Conservation (phyloP, 768 basidiomycete genomes). For the Amanita rimosa region DNA sequence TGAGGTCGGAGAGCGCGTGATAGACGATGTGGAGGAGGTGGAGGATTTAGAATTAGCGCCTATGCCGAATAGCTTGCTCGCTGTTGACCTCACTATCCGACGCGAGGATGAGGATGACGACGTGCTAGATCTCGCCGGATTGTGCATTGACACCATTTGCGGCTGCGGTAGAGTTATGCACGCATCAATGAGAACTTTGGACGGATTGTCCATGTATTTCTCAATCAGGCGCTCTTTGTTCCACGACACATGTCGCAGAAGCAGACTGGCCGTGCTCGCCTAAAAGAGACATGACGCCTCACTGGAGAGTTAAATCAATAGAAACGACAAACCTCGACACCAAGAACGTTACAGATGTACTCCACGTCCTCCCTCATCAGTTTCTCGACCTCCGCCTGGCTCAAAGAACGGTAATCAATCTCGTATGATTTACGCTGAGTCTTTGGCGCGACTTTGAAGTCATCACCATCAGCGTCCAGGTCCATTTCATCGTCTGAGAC, state of each 20-base stretch:
- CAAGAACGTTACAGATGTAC: slow-evolving; percentile 81
- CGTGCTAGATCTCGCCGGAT: slow-evolving; percentile 6
- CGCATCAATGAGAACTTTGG: slow-evolving; percentile 58
- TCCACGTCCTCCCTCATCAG: slow-evolving; percentile 72
- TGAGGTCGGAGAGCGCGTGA: slow-evolving; percentile 14
- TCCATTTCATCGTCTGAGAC: slow-evolving; percentile 53
- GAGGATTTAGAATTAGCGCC: slow-evolving; percentile 18
- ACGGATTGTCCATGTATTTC: slow-evolving; percentile 91
- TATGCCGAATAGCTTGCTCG: slow-evolving; percentile 26
- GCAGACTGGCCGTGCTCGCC: slow-evolving; percentile 59
- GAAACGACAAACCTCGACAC: slow-evolving; percentile 64
- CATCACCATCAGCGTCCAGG: slow-evolving; percentile 53
- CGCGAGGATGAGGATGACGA: slow-evolving; percentile 16
- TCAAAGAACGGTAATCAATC: slow-evolving; percentile 72
- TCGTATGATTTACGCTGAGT: slow-evolving; percentile 66
- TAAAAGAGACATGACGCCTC: slow-evolving; percentile 15
- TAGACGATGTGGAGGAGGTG: slow-evolving; percentile 17
- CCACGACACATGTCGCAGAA: slow-evolving; percentile 83
- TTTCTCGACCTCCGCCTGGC: slow-evolving; percentile 61
- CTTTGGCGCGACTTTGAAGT: slow-evolving; percentile 47
- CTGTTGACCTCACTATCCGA: slow-evolving; percentile 23
- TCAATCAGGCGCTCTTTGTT: slow-evolving; percentile 95
- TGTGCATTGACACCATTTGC: neutral
- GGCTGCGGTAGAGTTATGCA: slow-evolving; percentile 40
- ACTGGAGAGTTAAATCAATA: neutral